These are phyloP conservation scores for Fusarium scirpi DNA, from an alignment of 2,329 filamentous ascomycete species.

Conservation along the genomic window DNA sequence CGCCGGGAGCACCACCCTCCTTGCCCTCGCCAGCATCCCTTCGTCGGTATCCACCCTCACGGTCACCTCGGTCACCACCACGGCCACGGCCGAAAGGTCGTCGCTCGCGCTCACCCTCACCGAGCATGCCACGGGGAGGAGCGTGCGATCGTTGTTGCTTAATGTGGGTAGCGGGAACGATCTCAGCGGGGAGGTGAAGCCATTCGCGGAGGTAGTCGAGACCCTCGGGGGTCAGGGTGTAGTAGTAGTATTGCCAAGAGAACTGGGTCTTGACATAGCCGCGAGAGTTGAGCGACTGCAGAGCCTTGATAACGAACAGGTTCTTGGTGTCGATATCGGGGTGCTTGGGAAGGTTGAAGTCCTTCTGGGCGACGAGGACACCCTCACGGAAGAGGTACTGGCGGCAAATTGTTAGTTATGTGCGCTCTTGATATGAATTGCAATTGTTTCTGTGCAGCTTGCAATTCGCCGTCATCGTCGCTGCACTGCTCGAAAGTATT, in stretches of 20 bases:
- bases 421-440: slow-evolving; percentile 18
- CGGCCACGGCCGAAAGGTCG: slow-evolving; percentile 86
- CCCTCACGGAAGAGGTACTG: slow-evolving; percentile 96
- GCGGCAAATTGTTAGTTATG: slow-evolving; percentile 43
- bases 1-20: slow-evolving; percentile 91
- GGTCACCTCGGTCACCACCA: slow-evolving; percentile 80
- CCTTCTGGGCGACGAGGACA: slow-evolving; percentile 98
- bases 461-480: slow-evolving; percentile 27
- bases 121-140: slow-evolving; percentile 98
- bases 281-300: slow-evolving; percentile 97
- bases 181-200: slow-evolving; percentile 99
- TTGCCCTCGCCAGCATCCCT: slow-evolving; percentile 88
- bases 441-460: slow-evolving; percentile 31
- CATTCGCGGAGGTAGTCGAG: slow-evolving; percentile 99
- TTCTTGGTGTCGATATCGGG: slow-evolving; percentile 99
- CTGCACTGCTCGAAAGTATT: slow-evolving; percentile 15
- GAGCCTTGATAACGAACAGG: slow-evolving; percentile 99
- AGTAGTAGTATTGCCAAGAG: slow-evolving; percentile 99
- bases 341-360: slow-evolving; percentile 99
- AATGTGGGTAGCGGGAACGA: slow-evolving; percentile 99
- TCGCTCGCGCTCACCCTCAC: slow-evolving; percentile 83
- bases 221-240: slow-evolving; percentile 99
- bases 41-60: slow-evolving; percentile 92
- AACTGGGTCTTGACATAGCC: slow-evolving; percentile 99
- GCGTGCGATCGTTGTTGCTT: slow-evolving; percentile 99